Base-by-base conservation (phyloP, 495 filamentous ascomycete species). In the Penicillium lividum region DNA sequence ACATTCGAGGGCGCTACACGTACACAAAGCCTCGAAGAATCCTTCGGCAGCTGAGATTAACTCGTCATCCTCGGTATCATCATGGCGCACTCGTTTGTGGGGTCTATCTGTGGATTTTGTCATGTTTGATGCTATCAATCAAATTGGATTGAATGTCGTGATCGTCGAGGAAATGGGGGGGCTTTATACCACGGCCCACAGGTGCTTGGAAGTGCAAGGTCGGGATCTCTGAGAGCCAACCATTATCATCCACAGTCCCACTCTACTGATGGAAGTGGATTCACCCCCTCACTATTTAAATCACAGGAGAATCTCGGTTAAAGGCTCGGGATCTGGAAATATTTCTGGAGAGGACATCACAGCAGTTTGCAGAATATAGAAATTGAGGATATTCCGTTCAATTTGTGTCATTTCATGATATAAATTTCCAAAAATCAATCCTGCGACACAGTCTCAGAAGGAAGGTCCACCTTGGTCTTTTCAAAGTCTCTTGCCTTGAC, bases 401-500 rank as follows among this genome's bases (percentile, higher is more conserved):
- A 22, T 22, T 22, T 22, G 22, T 22, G 22, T 22, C 22, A 22
- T 22, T 22, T 22, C 22, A 22, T 22, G 22, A 22, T 22, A 22
- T 22, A 22, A 22, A 22, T 22, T 1, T 22, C 22, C 2, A 8
- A 3, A n/a, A 49, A 38, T 52, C 33, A 36, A 4, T 52, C 50
- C 3, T 36, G n/a, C 11, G 29, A 43, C 5, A 43, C 51, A 54
- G 51, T 44, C n/a, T 42, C 51, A 11, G 51, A 28, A 7, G 53
- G 42, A 7, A 57, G 29, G 29, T 63, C 61, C 3, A 63, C 61
- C 15, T n/a, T 29, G 1, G 48, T 64, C 7, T 45, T 40, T 8
- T 48, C 38, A 46, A 68, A 68, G 43, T 73, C 64, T 30, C 71
- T 53, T 1, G 72, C 65, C 0, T 67, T 61, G 27, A 80, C 64